Evolutionary conservation across 768 basidiomycete genomes (phyloP), one percentile per base, ranked within the genome.

Genomic region (Tephrocybe sp.): DNA sequence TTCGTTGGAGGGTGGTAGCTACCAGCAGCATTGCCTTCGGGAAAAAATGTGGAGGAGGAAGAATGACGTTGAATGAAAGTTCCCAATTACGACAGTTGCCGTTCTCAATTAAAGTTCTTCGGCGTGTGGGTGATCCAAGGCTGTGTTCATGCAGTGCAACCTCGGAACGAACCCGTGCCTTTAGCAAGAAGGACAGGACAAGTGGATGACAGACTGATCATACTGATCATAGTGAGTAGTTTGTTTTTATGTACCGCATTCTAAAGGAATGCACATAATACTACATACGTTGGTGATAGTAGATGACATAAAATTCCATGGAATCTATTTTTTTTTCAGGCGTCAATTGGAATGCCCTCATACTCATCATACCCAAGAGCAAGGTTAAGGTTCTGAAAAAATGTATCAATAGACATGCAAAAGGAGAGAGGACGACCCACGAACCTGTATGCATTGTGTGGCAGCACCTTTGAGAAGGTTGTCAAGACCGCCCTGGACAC

Each of bases 401-500:
- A 59, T 36, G 12, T 5, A 50, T 45, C 25, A 58, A 44, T 10
- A 34, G 25, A 20, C 4, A 28, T 23, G 17, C 15, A 4, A 8
- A n/a, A n/a, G n/a, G n/a, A n/a, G 1, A 38, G 5, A 5, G 11
- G 18, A 21, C 25, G 5, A 36, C 9, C 15, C 23, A 70, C 85
- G 17, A 45, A 93, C 91, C 79, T 96, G 94, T 55, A 99, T 65
- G 68, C 96, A 98, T 68, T 99, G 97, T n/a, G 96, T 98, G 15
- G 97, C 97, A 44, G 97, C 97, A 6, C 97, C 97, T 69, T 99
- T 99, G 55, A 99, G 76, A 50, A 99, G 72, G 72, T 99, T 99
- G 65, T 99, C 97, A 62, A 99, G 71, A 0, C 94, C 94, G 43
- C 93, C 96, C 91, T 93, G 55, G 36, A 48, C 34, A 17, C 15